Evolutionary conservation across 164 flowering plant species (phyloP), one percentile per base, ranked within the genome.

Genomic region (Nymphaea colorata): DNA sequence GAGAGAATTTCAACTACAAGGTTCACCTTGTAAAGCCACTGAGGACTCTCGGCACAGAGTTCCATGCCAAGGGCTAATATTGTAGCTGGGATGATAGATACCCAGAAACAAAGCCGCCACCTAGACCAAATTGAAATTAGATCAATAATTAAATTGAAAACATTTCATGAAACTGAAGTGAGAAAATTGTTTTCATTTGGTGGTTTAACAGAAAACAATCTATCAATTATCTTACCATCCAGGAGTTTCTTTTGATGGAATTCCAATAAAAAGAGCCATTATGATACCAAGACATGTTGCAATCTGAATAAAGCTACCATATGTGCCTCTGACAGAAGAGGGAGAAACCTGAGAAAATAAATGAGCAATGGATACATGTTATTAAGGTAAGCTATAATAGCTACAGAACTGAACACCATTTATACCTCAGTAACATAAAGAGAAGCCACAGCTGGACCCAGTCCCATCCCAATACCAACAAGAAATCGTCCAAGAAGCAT

Each of bases 81-180:
- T 62, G 79, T 79, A 72, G 99, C 93, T 64, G 99, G 99, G 78
- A 90, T 71, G 61, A 78, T 78, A 71, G 99, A 90, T 68, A 86
- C 82, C 98, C 94, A 90, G 68, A 95, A 95, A 76, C 99, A 95
- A 44, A 85, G 73, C 41, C 98, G 85, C 99, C 99, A 95, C 99
- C 99, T 95, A 72, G 71, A 53, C 57, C 14, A 51, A 2, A 51
- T 51, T 51, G 57, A 8, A 3, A 15, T 4, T 55, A 51, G 14
- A 15, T 51, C 57, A 51, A 51, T 8, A 51, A 10, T 51, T 10
- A 51, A 51, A 51, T 10, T 51, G 11, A 6, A 14, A 25, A 25
- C 36, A 25, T 25, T 25, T 25, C 36, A 25, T 1, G 36, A 25
- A 25, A 25, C 36, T 25, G 36, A 25, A 25, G 36, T 25, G 36